A percentile compares a stretch with the other conserved stretches of the same genome.
phyloP scores from a whole-genome alignment of 495 filamentous ascomycete genomes.

The Margaritispora aquatica region DNA sequence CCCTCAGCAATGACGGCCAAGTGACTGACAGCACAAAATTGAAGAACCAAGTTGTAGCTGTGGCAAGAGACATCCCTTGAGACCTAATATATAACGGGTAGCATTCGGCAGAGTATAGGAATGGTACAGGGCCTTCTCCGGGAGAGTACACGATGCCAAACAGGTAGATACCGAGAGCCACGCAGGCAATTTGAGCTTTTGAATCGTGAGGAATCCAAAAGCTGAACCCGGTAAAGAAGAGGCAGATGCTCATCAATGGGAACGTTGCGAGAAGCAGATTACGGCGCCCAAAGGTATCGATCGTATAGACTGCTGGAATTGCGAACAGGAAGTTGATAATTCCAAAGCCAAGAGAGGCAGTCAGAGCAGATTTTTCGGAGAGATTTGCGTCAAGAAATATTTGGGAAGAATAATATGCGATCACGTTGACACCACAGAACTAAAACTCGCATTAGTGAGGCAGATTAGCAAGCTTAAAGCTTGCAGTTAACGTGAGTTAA shows the following conservation, averaged over 20 bases:
- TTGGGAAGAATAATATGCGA: conserved; percentile 80
- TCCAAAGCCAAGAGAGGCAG: conserved; percentile 54
- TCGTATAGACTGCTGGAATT: conserved; percentile 70
- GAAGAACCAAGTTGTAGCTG: conserved; percentile 67
- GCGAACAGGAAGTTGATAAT: conserved; percentile 78
- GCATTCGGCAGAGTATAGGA: conserved; percentile 72
- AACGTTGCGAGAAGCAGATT: conserved; percentile 74
- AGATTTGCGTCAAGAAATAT: neutral
- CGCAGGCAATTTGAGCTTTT: conserved; percentile 40
- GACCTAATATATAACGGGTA: conserved; percentile 73
- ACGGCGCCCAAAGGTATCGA: conserved; percentile 77
- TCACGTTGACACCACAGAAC: conserved; percentile 58
- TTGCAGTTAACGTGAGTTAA: neutral
- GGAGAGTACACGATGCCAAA: conserved; percentile 65
- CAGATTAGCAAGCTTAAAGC: neutral
- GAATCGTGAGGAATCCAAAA: conserved; percentile 57
- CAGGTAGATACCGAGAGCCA: conserved; percentile 61
- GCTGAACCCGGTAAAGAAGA: conserved; percentile 75
- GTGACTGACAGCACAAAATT: conserved; percentile 64
- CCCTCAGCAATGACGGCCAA: conserved; percentile 57
- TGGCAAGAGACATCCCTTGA: conserved; percentile 70
- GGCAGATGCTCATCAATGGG: conserved; percentile 64
- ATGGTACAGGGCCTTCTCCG: conserved; percentile 67
- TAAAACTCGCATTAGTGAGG: neutral
- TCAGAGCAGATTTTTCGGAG: conserved; percentile 39